These are phyloP conservation scores for Vaccinium darrowii DNA, from an alignment of 148 eudicot genomes.

Conservation along the genomic window DNA sequence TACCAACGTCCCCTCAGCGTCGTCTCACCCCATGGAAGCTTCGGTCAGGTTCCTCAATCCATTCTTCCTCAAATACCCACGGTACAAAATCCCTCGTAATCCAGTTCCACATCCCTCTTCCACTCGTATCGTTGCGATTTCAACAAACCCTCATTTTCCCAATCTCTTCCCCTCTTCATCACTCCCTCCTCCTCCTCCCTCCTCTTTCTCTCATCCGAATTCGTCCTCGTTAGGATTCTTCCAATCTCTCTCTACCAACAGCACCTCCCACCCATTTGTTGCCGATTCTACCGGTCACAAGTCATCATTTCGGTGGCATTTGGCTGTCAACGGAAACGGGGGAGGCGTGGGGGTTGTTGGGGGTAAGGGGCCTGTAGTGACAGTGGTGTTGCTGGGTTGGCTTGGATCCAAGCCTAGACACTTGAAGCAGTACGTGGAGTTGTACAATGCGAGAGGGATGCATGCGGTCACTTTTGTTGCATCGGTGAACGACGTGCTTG, in stretches of 20 bases:
- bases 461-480: slow-evolving; percentile 64
- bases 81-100: not conserved
- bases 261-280: not conserved
- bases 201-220: not conserved
- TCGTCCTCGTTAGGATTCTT: not conserved
- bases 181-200: not conserved
- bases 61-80: not conserved
- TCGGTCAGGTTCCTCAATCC: slow-evolving; percentile 18
- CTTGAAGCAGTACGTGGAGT: slow-evolving; percentile 64
- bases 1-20: not conserved
- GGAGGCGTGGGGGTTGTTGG: slow-evolving; percentile 7
- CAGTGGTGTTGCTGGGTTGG: slow-evolving; percentile 86
- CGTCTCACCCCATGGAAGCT: slow-evolving; percentile 22
- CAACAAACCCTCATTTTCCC: not conserved
- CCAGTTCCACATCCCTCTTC: not conserved
- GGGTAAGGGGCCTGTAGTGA: slow-evolving; percentile 37
- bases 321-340: not conserved
- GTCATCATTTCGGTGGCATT: slow-evolving; percentile 18
- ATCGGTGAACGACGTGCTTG: slow-evolving; percentile 61
- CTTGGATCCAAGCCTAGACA: slow-evolving; percentile 70
- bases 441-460: slow-evolving; percentile 64
- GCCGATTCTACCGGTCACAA: not conserved
- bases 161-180: not conserved
- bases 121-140: not conserved
- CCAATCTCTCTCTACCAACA: not conserved